Percentiles rank a stretch among this genome's conserved stretches.
phyloP scores from a whole-genome alignment of 83 land plant genomes.

The Thuja plicata region DNA sequence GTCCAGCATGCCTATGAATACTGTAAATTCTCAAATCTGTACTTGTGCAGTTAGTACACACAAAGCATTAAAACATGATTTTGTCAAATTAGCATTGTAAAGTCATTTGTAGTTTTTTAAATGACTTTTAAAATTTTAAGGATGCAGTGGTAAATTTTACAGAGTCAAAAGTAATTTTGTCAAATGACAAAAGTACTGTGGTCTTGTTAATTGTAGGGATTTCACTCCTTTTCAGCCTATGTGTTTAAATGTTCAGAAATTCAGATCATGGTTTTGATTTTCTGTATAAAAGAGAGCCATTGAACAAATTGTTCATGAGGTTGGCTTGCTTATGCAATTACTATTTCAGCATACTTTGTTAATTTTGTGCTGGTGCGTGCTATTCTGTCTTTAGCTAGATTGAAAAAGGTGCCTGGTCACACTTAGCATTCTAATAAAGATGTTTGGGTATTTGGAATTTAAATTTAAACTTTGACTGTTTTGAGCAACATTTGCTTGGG shows the following conservation, averaged over 20 bases:
- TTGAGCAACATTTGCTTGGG: neutral
- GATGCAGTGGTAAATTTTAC: neutral
- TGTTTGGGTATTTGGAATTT: neutral
- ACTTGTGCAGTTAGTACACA: neutral
- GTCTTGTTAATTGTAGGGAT: neutral
- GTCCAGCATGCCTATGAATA: neutral
- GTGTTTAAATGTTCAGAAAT: neutral
- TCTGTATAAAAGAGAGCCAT: neutral
- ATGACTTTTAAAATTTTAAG: neutral
- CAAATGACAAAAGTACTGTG: neutral
- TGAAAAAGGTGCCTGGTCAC: neutral
- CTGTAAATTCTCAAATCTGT: neutral
- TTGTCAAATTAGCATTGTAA: neutral
- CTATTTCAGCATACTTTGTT: neutral
- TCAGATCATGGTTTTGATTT: neutral
- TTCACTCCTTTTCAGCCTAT: neutral
- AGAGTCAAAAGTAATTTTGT: neutral
- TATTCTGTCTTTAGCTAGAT: neutral
- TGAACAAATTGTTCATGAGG: neutral
- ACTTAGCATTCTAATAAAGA: neutral
- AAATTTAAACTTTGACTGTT: neutral
- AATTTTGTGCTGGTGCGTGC: neutral
- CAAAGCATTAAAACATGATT: neutral
- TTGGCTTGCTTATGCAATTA: neutral
- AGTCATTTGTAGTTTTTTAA: neutral